phyloP scores from a whole-genome alignment of 768 basidiomycete genomes.

The Candolleomyces aberdarensis region DNA sequence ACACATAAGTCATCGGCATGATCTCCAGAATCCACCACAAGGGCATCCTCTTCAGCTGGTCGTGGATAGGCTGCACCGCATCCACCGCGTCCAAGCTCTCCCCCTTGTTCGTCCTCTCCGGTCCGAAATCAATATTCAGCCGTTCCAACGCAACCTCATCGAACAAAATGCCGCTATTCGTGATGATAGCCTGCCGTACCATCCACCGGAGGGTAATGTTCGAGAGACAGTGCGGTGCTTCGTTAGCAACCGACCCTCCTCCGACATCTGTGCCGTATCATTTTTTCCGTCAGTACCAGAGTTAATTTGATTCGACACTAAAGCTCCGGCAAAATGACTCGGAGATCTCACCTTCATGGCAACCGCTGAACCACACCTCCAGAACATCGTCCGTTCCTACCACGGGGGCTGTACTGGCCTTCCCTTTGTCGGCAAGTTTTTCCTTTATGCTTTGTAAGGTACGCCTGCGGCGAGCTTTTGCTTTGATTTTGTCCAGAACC shows the following conservation, averaged over 20 bases:
- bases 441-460: neutral
- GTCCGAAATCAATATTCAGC: slow-evolving; percentile 31
- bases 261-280: slow-evolving; percentile 53
- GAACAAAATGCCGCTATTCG: slow-evolving; percentile 61
- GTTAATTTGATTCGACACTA: neutral
- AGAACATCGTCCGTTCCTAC: slow-evolving; percentile 43
- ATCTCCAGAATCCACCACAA: slow-evolving; percentile 77
- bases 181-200: slow-evolving; percentile 59
- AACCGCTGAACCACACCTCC: slow-evolving; percentile 82
- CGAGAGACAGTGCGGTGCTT: slow-evolving; percentile 40
- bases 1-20: slow-evolving; percentile 48
- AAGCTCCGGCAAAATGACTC: neutral
- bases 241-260: slow-evolving; percentile 54
- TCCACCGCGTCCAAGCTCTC: slow-evolving; percentile 22
- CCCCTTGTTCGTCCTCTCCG: slow-evolving; percentile 4
- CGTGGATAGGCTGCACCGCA: slow-evolving; percentile 52
- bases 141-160: slow-evolving; percentile 44
- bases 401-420: slow-evolving; percentile 11
- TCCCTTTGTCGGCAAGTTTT: slow-evolving; percentile 1
- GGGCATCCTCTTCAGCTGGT: slow-evolving; percentile 40
- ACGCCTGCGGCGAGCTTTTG: slow-evolving; percentile 11
- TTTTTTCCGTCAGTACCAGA: neutral
- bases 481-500: neutral
- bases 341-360: slow-evolving; percentile 55
- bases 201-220: slow-evolving; percentile 77